Percentiles rank a stretch among this genome's conserved stretches.
phyloP scores from a whole-genome alignment of 768 basidiomycete species.

The Lactarius akahatsu region DNA sequence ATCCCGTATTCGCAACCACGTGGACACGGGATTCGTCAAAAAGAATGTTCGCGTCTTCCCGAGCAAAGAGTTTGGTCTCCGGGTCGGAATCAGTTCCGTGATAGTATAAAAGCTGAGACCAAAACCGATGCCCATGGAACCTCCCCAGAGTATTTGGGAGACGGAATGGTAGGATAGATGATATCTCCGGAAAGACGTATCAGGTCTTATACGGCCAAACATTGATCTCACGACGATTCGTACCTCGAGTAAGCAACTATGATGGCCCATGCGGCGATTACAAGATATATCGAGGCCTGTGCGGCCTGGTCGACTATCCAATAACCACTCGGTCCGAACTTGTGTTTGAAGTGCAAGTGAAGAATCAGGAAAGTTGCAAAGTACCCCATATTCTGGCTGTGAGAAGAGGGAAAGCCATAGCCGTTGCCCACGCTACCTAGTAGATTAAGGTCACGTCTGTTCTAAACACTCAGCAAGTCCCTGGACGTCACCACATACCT shows the following conservation, averaged over 20 bases:
- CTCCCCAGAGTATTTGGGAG: slow-evolving; percentile 75
- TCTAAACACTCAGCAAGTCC: slow-evolving; percentile 6
- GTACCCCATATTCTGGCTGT: slow-evolving; percentile 90
- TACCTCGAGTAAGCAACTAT: slow-evolving; percentile 81
- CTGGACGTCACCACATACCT: slow-evolving; percentile 42
- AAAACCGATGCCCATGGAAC: slow-evolving; percentile 57
- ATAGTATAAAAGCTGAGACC: slow-evolving; percentile 56
- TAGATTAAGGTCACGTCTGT: neutral
- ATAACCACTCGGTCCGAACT: slow-evolving; percentile 55
- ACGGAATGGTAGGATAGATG: slow-evolving; percentile 71
- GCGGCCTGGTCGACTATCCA: slow-evolving; percentile 52
- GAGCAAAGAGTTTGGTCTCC: slow-evolving; percentile 51
- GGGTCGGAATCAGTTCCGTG: slow-evolving; percentile 57
- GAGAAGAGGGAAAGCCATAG: slow-evolving; percentile 86
- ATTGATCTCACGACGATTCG: slow-evolving; percentile 24
- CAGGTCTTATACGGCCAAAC: neutral
- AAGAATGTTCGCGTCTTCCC: slow-evolving; percentile 50
- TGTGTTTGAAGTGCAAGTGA: slow-evolving; percentile 70
- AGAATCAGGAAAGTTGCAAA: slow-evolving; percentile 74
- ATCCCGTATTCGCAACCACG: slow-evolving; percentile 72
- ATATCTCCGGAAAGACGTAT: slow-evolving; percentile 43
- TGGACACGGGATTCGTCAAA: slow-evolving; percentile 55
- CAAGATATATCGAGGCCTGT: slow-evolving; percentile 48
- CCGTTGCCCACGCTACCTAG: slow-evolving; percentile 62
- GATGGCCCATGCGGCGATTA: slow-evolving; percentile 54